Base-by-base conservation (phyloP, 2,329 filamentous ascomycete species). In the Beauveria asiatica region DNA sequence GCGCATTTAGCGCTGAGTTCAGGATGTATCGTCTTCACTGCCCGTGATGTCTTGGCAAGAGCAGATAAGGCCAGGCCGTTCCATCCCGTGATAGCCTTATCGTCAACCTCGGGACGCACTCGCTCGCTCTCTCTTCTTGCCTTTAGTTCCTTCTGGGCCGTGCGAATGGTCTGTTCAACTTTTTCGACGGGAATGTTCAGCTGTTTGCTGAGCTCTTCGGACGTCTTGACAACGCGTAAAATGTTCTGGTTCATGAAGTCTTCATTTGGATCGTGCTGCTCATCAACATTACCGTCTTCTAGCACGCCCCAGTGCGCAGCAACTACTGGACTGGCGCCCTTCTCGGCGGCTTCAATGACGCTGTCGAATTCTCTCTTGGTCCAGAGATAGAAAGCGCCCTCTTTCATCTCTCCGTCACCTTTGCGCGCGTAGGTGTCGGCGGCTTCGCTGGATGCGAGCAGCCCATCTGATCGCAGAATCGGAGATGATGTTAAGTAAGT, bases 201-300 rank as follows among this genome's bases (percentile, higher is more conserved):
- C 65, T 94, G 87, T 60, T 83, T 83, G 16, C 88, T 87, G 8
- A 99, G 78, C 51, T 88, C 84, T 21, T 81, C 79, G 0, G 85
- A 80, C 0, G 86, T 88, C 62, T 82, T 85, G 41, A 83, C 83
- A 27, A 96, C 81, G 42, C 85, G 84, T 2, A 97, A 75, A 5
- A 96, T 92, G 69, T 97, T 99, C 70, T 96, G 91, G 67, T 93
- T 92, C 68, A 96, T 87, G 62, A 97, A 93, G 69, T 97, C 93
- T 69, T 97, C 93, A 67, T 96, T 89, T 0, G 90, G 87, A 69
- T 99, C 94, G 66, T 93, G 85, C 59, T 87, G 83, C 3, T 87
- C 85, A 39, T 86, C 83, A 1, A 99, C 87, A 67, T 99, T 97
- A 49, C 94, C 94, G 65, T 95, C 86, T 45, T 89, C 81, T 37